A percentile compares a stretch with the other conserved stretches of the same genome.
Evolutionary conservation across 139 green algal genomes (phyloP).

Genomic region (Mesotaenium endlicherianum): DNA sequence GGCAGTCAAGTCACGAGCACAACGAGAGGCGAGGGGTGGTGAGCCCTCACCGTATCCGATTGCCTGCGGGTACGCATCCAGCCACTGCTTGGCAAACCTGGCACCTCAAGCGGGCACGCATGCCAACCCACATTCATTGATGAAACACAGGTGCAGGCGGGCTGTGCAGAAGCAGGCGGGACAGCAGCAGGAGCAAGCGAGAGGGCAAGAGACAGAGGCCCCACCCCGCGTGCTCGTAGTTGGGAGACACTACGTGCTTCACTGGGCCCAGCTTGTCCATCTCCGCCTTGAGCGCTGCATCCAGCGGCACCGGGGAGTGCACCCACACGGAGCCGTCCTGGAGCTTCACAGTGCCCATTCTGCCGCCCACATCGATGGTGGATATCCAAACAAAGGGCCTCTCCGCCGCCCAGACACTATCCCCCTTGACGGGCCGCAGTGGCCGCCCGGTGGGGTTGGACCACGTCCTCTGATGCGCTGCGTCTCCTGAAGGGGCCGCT

Average conservation of each 20-base stretch:
- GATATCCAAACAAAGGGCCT: conserved; percentile 65
- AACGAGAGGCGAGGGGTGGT: too few relatives aligned
- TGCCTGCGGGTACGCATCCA: conserved; percentile 58
- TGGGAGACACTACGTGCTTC: conserved; percentile 64
- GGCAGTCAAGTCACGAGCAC: too few relatives aligned
- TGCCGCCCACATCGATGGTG: conserved; percentile 61
- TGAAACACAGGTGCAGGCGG: too few relatives aligned
- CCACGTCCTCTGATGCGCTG: conserved; percentile 16
- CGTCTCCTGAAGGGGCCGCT: neutral
- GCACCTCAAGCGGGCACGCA: too few relatives aligned
- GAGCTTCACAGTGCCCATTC: conserved; percentile 53
- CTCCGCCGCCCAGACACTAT: conserved; percentile 51
- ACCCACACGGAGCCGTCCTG: conserved; percentile 62
- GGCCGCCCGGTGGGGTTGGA: conserved; percentile 40
- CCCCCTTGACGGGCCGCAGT: conserved; percentile 20
- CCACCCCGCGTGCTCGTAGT: conserved; percentile 65
- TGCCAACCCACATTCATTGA: too few relatives aligned
- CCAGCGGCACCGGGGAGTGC: conserved; percentile 63
- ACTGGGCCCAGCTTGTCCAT: conserved; percentile 58
- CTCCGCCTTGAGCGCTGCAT: conserved; percentile 44
- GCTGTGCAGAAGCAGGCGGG: too few relatives aligned
- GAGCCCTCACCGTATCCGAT: conserved; percentile 54
- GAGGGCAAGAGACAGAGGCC: neutral
- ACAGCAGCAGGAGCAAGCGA: too few relatives aligned
- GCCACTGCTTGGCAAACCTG: conserved; percentile 59